Conservation (phyloP, 2,329 filamentous ascomycete species). For the Samsoniella hepiali region DNA sequence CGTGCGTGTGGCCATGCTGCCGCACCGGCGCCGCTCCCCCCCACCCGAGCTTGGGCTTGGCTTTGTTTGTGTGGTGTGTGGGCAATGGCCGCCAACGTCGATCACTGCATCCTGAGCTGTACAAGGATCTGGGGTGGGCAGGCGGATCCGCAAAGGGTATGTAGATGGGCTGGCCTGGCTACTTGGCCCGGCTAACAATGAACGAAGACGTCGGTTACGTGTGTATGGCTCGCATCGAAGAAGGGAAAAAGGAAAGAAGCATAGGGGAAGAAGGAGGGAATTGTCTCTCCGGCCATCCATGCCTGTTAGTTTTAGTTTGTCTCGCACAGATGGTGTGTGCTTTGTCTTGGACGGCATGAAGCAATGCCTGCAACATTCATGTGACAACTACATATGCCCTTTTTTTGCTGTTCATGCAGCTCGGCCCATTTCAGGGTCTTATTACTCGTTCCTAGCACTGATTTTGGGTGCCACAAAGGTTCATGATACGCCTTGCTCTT, state of each 20-base stretch:
- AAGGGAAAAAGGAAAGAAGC: too few species aligned
- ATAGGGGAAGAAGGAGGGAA: too few species aligned
- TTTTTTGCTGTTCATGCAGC: neutral
- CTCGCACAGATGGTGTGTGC: neutral
- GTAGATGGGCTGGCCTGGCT: too few species aligned
- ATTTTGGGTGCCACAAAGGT: neutral
- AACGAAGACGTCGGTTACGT: too few species aligned
- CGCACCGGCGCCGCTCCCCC: neutral
- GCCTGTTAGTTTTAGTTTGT: neutral
- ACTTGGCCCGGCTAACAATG: too few species aligned
- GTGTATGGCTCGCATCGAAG: too few species aligned
- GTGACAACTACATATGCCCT: neutral
- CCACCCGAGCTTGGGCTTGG: conserved; percentile 1
- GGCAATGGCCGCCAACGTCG: neutral
- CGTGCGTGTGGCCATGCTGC: neutral
- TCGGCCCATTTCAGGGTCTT: neutral
- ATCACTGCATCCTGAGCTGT: conserved; percentile 15
- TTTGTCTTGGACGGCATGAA: neutral
- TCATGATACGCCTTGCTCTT: neutral
- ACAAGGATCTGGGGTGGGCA: conserved; percentile 1
- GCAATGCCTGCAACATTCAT: neutral
- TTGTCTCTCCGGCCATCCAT: too few species aligned
- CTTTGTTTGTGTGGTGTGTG: neutral
- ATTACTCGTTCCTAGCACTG: neutral
- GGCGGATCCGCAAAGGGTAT: neutral